Evolutionary conservation across 257 asterid genomes (phyloP).

Genomic region (Solanum medicagineum): DNA sequence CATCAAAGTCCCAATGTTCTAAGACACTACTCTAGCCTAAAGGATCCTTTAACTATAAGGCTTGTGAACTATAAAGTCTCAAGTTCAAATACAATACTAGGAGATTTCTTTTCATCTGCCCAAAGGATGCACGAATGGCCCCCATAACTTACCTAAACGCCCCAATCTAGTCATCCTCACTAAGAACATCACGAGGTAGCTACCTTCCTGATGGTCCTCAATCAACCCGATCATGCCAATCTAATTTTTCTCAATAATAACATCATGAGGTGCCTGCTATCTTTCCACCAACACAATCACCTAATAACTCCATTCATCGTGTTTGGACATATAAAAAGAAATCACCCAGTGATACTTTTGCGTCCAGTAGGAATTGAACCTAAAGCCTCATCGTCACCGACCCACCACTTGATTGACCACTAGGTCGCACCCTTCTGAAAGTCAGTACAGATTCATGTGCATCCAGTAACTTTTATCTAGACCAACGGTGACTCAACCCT

Average conservation of each 20-base stretch:
- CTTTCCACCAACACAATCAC: background rate
- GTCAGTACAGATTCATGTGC: background rate
- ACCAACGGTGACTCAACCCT: too few relatives aligned
- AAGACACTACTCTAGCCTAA: background rate
- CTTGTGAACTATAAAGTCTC: background rate
- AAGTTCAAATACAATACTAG: background rate
- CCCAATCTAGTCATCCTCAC: background rate
- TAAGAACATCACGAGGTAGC: background rate
- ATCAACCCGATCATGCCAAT: background rate
- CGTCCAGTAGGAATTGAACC: background rate
- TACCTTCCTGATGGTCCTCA: background rate
- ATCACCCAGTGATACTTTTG: background rate
- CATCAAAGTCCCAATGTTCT: background rate
- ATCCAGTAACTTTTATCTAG: background rate
- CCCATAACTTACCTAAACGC: background rate
- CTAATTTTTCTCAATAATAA: background rate
- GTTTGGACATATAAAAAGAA: background rate
- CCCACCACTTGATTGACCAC: background rate
- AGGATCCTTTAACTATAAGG: background rate
- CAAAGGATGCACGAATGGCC: background rate
- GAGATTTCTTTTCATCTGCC: background rate
- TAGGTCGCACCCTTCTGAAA: background rate
- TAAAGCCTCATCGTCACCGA: background rate
- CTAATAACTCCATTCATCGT: background rate
- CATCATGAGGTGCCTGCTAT: background rate